Evolutionary conservation across 2,329 filamentous ascomycete species (phyloP), one percentile per base, ranked within the genome.

Genomic region (Arthrobotrys musiformis): DNA sequence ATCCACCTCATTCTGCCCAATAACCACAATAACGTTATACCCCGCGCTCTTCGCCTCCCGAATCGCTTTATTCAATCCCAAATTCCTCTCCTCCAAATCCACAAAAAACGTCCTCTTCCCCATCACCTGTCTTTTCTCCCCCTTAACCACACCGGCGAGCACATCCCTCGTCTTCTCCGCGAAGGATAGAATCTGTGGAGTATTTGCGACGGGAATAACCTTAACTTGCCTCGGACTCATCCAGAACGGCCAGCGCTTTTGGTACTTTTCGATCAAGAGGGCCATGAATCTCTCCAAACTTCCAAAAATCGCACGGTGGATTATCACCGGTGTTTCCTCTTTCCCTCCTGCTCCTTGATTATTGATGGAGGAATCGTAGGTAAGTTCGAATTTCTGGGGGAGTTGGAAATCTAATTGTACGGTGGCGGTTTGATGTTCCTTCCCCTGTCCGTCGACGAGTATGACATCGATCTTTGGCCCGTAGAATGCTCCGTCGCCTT

Each of bases 401-500:
- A 97, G 86, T 83, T 97, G 93, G 82, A 97, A 96, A 82, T 97
- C 93, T 28, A 97, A 88, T 85, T 97, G 93, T 61, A 97, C 91
- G 0, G 93, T 96, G 2, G 93, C 93, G 1, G 93, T 92, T 82
- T 97, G 93, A 82, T 96, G 93, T 81, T 93, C 92, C 82, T 94
- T 96, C 6, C 92, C 92, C 81, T 92, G 88, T 0, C 91, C 90
- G 82, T 96, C 93, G 77, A 88, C 89, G 52, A 97, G 84, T 42
- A 96, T 89, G 50, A 97, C 92, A 81, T 97, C 93, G 79, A 97
- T 97, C 84, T 97, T 97, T 33, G 93, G 93, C 0, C 93, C 93
- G 81, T 97, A 97, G 82, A 97, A 97, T 2, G 93, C 93, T 13
- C 93, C 93, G 76, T 96, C 93, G 9, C 92, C 93, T 80, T 91